Base-by-base conservation (phyloP, 345 rosid genomes). In the Anastatica hierochuntica region DNA sequence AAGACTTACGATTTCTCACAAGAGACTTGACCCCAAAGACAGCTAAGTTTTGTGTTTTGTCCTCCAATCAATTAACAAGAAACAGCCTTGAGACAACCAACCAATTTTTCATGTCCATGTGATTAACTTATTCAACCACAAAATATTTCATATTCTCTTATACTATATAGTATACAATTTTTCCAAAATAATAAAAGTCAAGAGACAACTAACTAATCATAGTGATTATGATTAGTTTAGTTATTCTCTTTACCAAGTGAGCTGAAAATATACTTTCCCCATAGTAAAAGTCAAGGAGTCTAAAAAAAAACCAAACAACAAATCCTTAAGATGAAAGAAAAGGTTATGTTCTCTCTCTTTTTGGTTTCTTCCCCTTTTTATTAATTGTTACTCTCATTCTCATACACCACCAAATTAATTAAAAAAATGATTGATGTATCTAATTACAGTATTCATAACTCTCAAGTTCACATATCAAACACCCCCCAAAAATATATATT, bases 381-480 rank as follows among this genome's bases (percentile, higher is more conserved):
- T 57, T 65, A 15, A 49, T 19, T 35, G 63, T 43, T 24, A 66
- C 56, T 64, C 50, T 21, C 62, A 35, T 30, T 57, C 48, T 43
- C 54, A 49, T 66, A 58, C 69, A 64, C 62, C 70, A 50, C 58
- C 70, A 66, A 66, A 66, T 58, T 50, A 66, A 66, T 66, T 54
- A 54, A 63, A 63, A 58, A 66, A 66, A 6, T 56, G 58, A 56
- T 49, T 65, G 70, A 43, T 49, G 58, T 42, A 66, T 49, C 64
- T 57, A 66, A 43, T 66, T 66, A 66, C 70, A 66, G 64, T 66
- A 66, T 49, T 64, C 40, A 57, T 65, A 23, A 64, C 24, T 56
- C 69, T 56, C 69, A 56, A 40, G 44, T 40, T 35, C 64, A 56
- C 31, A 36, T 23, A 63, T 14, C 10, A 47, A 45, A 47, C 40